Evolutionary conservation across 805 yeast genomes (phyloP), one percentile per base, ranked within the genome.

Genomic region (Candida insectorum): DNA sequence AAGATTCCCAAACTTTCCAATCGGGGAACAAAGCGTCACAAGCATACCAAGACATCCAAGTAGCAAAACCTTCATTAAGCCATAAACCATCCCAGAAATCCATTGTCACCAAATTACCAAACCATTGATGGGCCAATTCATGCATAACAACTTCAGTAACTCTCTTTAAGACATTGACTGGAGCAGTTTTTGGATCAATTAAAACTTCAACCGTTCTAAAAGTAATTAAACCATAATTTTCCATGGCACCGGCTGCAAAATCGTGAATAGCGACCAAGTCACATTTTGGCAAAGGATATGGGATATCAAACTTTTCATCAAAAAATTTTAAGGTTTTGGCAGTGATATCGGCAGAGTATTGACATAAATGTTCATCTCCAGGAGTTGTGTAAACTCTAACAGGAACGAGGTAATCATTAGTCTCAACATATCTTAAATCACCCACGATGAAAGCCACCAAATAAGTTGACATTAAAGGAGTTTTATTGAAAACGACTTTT

Each of bases 61-160:
- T 85, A 30, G 95, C 95, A 48, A 85, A 85, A 28, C 93, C 91
- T 65, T 85, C 95, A 55, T 85, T 85, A 49, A 85, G 73, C 91
- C 93, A 85, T 51, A 85, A 72, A 45, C 86, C 91, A 59, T 83
- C 86, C 95, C 95, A 85, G 81, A 86, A 85, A 52, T 84, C 89
- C 94, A 85, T 85, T 34, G 95, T 85, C 40, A 85, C 94, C 60
- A 85, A 70, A 60, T 85, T 81, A 54, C 95, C 95, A 51, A 85
- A 85, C 95, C 95, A 85, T 66, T 85, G 95, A 60, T 85, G 95
- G 31, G 94, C 93, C 64, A 85, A 72, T 63, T 85, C 95, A 64
- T 85, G 95, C 65, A 81, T 85, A 28, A 85, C 88, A 30, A 85
- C 93, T 53, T 85, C 91, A 23, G 88, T 83, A 24, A 85, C 93